phyloP scores from a whole-genome alignment of 192 early-diverging fungal genomes.

The Linderina pennispora region DNA sequence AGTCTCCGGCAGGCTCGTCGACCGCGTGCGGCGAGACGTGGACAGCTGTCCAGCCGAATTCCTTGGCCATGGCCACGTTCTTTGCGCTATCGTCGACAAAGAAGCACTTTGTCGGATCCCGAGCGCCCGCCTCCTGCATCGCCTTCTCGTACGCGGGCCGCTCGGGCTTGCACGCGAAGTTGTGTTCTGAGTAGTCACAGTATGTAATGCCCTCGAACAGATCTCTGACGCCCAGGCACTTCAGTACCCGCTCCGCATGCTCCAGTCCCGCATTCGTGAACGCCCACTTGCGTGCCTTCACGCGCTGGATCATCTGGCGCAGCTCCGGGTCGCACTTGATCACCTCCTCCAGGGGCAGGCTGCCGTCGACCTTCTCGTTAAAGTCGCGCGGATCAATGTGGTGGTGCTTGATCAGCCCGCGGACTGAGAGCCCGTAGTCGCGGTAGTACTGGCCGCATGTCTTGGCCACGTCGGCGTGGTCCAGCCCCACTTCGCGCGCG shows the following conservation, averaged over 20 bases:
- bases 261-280: slow-evolving; percentile 71
- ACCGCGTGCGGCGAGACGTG: slow-evolving; percentile 38
- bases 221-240: slow-evolving; percentile 56
- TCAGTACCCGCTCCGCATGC: slow-evolving; percentile 65
- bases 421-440: slow-evolving; percentile 67
- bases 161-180: slow-evolving; percentile 74
- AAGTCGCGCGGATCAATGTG: slow-evolving; percentile 60
- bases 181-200: slow-evolving; percentile 60
- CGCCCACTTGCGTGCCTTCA: slow-evolving; percentile 62
- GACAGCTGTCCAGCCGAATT: slow-evolving; percentile 47
- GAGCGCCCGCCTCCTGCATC: slow-evolving; percentile 61
- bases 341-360: slow-evolving; percentile 58
- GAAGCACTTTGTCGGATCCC: slow-evolving; percentile 53
- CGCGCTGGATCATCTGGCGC: slow-evolving; percentile 51
- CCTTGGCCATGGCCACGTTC: slow-evolving; percentile 58
- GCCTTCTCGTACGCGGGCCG: slow-evolving; percentile 48
- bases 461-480: slow-evolving; percentile 43
- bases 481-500: slow-evolving; percentile 51
- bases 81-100: slow-evolving; percentile 69
- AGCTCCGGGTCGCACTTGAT: slow-evolving; percentile 56
- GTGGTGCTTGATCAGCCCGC: slow-evolving; percentile 66
- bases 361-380: slow-evolving; percentile 59
- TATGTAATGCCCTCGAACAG: slow-evolving; percentile 72
- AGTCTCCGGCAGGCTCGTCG: slow-evolving; percentile 43
- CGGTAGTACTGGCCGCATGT: slow-evolving; percentile 55